Percentiles rank a stretch among this genome's conserved stretches.
Evolutionary conservation across 2,329 filamentous ascomycete genomes (phyloP).

Genomic region (Aspergillus brunneoviolaceus): DNA sequence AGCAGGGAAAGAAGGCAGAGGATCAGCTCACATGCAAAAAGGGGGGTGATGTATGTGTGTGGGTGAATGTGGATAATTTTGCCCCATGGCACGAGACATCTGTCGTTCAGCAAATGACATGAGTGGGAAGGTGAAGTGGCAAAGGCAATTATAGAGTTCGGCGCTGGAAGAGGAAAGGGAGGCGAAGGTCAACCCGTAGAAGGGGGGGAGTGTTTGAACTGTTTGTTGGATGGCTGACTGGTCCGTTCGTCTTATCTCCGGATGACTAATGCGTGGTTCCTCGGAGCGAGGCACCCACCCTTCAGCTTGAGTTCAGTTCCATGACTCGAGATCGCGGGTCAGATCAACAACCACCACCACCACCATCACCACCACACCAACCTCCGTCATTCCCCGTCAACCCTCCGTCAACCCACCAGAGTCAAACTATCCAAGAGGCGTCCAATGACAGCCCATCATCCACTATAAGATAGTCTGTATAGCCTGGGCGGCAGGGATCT

Average conservation of each 20-base stretch:
- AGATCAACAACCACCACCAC: neutral
- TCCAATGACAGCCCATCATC: neutral
- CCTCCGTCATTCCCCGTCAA: neutral
- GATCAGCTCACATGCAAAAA: constrained; percentile 5
- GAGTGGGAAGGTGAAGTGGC: neutral
- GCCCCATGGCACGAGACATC: neutral
- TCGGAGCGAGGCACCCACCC: neutral
- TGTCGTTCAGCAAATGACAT: neutral
- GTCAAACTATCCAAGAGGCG: neutral
- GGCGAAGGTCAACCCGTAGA: neutral
- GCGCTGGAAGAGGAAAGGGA: neutral
- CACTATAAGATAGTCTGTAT: neutral
- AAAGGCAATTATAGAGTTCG: neutral
- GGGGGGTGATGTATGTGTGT: too few relatives aligned
- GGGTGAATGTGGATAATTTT: neutral
- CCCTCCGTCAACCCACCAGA: neutral
- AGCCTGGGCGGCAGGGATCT: neutral
- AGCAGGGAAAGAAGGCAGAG: neutral
- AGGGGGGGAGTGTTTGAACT: too few relatives aligned
- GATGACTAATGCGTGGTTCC: neutral
- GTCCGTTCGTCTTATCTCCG: neutral
- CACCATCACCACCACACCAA: neutral
- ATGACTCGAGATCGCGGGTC: too few relatives aligned
- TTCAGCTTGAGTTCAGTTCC: too few relatives aligned
- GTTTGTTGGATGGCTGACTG: neutral